Conservation (phyloP, 495 filamentous ascomycete genomes). For the Lichenothelia convexa region DNA sequence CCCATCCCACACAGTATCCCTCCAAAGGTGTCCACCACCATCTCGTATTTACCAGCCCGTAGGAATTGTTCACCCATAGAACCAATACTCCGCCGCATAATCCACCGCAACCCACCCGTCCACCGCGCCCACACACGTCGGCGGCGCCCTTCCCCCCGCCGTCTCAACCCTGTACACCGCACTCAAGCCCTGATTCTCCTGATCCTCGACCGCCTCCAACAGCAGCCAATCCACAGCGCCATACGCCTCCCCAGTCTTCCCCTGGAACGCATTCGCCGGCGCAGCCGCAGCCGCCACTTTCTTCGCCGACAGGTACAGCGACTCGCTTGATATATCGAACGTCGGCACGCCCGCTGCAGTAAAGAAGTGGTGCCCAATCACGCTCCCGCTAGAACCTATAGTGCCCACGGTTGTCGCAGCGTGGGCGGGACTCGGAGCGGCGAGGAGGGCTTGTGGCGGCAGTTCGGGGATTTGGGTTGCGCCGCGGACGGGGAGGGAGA, state of each 20-base stretch:
- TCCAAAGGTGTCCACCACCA: no score
- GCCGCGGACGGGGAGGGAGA: not conserved
- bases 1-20: no score
- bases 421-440: no score
- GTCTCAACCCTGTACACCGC: constrained; percentile 11
- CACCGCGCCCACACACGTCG: constrained; percentile 2
- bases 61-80: constrained; percentile 12
- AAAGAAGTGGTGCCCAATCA: constrained; percentile 13
- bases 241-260: constrained; percentile 1
- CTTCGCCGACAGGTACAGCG: not conserved
- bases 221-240: constrained; percentile 11
- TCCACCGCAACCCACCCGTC: not conserved
- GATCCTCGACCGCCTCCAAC: constrained; percentile 1
- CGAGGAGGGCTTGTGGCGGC: constrained; percentile 1
- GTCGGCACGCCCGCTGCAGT: constrained; percentile 2
- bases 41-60: no score
- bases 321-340: constrained; percentile 5
- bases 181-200: constrained; percentile 1
- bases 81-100: constrained; percentile 13
- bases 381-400: not conserved
- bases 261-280: constrained; percentile 2
- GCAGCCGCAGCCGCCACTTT: constrained; percentile 4
- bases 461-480: not conserved
- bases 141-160: constrained; percentile 5
- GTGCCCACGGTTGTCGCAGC: no score